phyloP scores from a whole-genome alignment of 345 rosid genomes.

The Salix udensis region DNA sequence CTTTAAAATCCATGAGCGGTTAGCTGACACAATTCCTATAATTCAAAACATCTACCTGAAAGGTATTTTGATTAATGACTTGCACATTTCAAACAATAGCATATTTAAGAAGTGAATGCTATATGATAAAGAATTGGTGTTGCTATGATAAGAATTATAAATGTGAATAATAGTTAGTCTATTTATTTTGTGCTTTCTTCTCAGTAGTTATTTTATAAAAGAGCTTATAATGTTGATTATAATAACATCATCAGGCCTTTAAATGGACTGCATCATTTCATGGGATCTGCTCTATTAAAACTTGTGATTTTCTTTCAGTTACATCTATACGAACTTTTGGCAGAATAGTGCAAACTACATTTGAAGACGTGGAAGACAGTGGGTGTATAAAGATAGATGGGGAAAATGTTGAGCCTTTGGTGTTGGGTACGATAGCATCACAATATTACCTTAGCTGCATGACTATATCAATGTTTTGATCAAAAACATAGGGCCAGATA shows the following conservation, averaged over 20 bases:
- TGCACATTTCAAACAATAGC: neutral
- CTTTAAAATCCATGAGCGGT: neutral
- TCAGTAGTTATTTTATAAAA: no score
- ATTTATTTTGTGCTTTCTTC: neutral
- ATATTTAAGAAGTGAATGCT: neutral
- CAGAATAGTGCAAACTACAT: constrained; percentile 86
- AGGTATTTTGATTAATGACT: no score
- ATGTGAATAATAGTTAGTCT: neutral
- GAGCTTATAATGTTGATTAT: no score
- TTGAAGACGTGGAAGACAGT: constrained; percentile 96
- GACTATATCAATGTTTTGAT: constrained; percentile 96
- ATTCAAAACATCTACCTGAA: neutral
- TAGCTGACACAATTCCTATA: neutral
- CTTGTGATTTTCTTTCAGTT: neutral
- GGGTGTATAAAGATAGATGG: constrained; percentile 85
- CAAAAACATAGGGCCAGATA: constrained; percentile 82
- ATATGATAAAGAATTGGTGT: neutral
- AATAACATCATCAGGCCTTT: no score
- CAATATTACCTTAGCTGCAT: constrained; percentile 89
- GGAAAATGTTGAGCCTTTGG: constrained; percentile 71
- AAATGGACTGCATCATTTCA: no score
- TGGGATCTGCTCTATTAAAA: neutral
- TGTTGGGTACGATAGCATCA: constrained; percentile 64
- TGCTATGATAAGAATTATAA: neutral
- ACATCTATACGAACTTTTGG: constrained; percentile 3